These are phyloP conservation scores for Malus orientalis DNA, from an alignment of 306 rosid genomes.

Conservation along the genomic window DNA sequence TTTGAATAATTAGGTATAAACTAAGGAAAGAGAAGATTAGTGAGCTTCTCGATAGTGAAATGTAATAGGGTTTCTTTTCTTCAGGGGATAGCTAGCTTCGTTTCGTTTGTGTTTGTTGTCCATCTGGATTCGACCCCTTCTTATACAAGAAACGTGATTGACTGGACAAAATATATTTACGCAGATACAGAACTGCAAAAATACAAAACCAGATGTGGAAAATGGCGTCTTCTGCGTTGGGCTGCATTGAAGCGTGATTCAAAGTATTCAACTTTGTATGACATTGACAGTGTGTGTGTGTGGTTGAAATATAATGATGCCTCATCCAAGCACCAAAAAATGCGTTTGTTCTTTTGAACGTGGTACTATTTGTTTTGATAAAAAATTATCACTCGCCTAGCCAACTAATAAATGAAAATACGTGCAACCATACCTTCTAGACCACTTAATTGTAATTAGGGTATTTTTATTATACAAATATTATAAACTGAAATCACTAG, in stretches of 20 bases:
- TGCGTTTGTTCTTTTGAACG: background rate
- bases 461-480: background rate
- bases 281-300: background rate
- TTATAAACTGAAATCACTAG: too few species aligned
- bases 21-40: background rate
- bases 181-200: background rate
- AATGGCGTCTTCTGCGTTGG: background rate
- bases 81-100: conserved; percentile 7
- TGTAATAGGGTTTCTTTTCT: conserved; percentile 2
- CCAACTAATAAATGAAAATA: too few species aligned
- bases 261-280: background rate
- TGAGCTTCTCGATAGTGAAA: conserved; percentile 7
- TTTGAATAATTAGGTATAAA: background rate
- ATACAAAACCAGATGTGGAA: background rate
- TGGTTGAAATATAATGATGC: background rate
- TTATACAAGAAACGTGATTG: conserved; percentile 42
- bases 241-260: background rate
- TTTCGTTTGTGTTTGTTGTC: background rate
- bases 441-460: background rate
- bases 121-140: background rate
- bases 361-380: background rate
- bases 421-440: background rate
- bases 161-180: conserved; percentile 31
- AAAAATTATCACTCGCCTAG: background rate
- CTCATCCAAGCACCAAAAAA: background rate